Conservation (phyloP, 305 asterid species). For the Ruellia speciosa region DNA sequence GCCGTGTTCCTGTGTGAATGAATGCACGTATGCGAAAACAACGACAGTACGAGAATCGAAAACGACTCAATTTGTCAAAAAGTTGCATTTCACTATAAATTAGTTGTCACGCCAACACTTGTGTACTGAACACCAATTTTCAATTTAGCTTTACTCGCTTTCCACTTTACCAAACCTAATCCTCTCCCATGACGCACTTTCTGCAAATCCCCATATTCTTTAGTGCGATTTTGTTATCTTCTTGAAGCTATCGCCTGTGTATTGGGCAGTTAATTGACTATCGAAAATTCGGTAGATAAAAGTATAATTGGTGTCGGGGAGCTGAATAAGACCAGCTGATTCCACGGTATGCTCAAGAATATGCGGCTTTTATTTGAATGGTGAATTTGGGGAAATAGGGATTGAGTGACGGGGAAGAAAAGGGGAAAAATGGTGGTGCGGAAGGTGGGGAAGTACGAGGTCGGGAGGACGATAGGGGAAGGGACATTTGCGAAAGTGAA, state of each 20-base stretch:
- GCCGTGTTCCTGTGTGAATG: no score
- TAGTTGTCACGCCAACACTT: constrained; percentile 1
- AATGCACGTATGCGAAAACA: neutral
- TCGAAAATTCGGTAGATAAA: neutral
- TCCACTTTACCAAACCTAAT: constrained; percentile 27
- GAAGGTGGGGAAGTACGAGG: constrained; percentile 93
- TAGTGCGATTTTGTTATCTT: neutral
- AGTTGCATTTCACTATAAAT: neutral
- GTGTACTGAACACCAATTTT: constrained; percentile 16
- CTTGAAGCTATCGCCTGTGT: constrained; percentile 13
- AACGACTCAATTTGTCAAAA: neutral
- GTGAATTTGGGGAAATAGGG: neutral
- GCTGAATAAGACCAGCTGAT: neutral
- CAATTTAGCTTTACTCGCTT: constrained; percentile 14
- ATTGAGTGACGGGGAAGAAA: neutral
- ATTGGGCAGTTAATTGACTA: constrained; percentile 14
- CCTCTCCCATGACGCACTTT: constrained; percentile 13
- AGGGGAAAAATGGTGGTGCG: constrained; percentile 61
- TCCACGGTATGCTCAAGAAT: neutral
- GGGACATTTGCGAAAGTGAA: constrained; percentile 96
- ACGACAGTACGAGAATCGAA: neutral
- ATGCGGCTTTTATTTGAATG: neutral
- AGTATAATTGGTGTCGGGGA: neutral
- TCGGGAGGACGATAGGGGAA: constrained; percentile 93
- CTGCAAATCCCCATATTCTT: neutral